Evolutionary conservation across 2,329 filamentous ascomycete species (phyloP).

Genomic region (Fusarium burgessii): DNA sequence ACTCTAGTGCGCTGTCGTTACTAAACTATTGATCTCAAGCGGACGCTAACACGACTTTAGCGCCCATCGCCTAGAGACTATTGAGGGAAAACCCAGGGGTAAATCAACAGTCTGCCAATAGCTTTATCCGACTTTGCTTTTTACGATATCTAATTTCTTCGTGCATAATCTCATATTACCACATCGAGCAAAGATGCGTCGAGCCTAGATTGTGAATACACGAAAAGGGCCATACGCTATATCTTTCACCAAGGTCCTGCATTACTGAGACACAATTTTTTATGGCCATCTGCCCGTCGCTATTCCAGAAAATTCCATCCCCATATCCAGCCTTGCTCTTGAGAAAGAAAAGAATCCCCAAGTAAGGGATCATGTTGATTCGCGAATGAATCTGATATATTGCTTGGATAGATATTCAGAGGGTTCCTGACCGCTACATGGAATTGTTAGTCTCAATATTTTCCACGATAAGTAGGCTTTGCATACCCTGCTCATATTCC

Average conservation of each 20-base stretch:
- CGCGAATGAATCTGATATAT: not conserved
- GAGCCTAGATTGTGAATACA: not conserved
- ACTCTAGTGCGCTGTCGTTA: not conserved
- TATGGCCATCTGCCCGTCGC: too few species aligned
- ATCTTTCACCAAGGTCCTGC: too few species aligned
- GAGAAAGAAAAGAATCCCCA: accelerated
- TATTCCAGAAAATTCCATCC: not conserved
- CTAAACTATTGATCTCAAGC: not conserved
- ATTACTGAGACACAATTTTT: too few species aligned
- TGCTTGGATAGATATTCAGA: not conserved
- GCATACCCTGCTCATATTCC: not conserved
- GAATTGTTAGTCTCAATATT: not conserved
- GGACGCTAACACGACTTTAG: not conserved
- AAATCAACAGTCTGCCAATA: not conserved
- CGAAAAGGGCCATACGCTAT: not conserved
- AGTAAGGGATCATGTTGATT: not conserved
- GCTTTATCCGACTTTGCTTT: accelerated
- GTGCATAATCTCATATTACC: not conserved
- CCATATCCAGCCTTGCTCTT: not conserved
- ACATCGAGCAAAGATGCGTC: not conserved
- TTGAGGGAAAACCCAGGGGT: not conserved
- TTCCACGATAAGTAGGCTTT: accelerated
- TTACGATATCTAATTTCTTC: not conserved
- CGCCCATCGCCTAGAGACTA: not conserved
- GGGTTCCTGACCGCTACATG: too few species aligned